phyloP scores from a whole-genome alignment of 2,329 filamentous ascomycete species.

The Xylariales sp. region DNA sequence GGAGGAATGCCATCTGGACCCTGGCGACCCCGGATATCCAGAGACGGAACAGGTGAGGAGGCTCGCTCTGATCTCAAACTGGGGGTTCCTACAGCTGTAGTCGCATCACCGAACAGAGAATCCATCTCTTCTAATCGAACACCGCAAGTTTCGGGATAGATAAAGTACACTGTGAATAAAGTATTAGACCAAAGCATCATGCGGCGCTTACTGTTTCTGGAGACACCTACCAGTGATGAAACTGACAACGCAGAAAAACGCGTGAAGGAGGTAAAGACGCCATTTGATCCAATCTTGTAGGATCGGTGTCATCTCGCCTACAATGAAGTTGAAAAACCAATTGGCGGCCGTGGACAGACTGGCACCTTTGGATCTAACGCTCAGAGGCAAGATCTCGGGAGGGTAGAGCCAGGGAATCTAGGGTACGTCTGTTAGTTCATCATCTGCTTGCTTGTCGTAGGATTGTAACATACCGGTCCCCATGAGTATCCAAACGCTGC shows the following conservation, averaged over 20 bases:
- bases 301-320: constrained; percentile 91
- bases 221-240: constrained; percentile 83
- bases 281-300: constrained; percentile 89
- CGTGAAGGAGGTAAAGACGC: constrained; percentile 91
- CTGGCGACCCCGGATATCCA: constrained; percentile 60
- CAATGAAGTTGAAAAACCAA: constrained; percentile 98
- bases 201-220: too few species aligned
- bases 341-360: constrained; percentile 95
- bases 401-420: constrained; percentile 93
- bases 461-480: constrained; percentile 63
- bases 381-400: constrained; percentile 94
- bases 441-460: too few species aligned
- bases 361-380: constrained; percentile 94
- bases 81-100: constrained; percentile 74
- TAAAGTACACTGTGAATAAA: constrained; percentile 76
- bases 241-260: constrained; percentile 92
- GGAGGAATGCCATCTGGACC: constrained; percentile 70
- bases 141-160: constrained; percentile 95
- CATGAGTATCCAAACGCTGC: constrained; percentile 92
- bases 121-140: constrained; percentile 97
- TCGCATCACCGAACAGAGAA: constrained; percentile 86
- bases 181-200: constrained; percentile 11
- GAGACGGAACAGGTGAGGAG: constrained; percentile 74
- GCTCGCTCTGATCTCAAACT: constrained; percentile 66
- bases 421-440: too few species aligned